Percentiles rank a stretch among this genome's conserved stretches.
These are phyloP conservation scores for Solanum pimpinellifolium DNA, from an alignment of 257 asterid species.

Conservation along the genomic window DNA sequence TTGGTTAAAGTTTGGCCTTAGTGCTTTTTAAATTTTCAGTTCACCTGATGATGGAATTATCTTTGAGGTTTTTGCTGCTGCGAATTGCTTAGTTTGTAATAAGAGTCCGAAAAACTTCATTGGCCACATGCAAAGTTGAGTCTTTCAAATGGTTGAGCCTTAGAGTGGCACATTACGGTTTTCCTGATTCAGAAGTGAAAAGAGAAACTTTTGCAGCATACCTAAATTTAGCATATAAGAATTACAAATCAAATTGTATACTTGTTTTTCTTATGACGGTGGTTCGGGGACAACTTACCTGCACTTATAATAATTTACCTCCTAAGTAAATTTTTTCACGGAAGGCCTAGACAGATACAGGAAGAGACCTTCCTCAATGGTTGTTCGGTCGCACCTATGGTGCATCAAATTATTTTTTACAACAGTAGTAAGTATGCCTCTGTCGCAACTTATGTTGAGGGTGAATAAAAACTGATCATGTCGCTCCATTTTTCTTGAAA, in stretches of 20 bases:
- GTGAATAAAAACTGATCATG: not conserved
- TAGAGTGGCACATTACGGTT: not conserved
- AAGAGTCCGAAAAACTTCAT: not conserved
- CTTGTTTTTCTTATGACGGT: not conserved
- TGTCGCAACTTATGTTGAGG: not conserved
- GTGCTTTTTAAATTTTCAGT: not conserved
- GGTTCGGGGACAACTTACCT: not conserved
- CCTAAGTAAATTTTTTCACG: not conserved
- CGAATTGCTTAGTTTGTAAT: not conserved
- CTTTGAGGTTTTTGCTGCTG: not conserved
- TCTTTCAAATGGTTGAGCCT: not conserved
- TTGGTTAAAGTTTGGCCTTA: constrained; percentile 11
- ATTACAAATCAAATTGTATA: not conserved
- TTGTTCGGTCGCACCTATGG: not conserved
- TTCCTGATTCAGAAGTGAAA: not conserved
- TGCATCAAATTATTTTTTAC: not conserved
- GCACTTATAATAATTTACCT: not conserved
- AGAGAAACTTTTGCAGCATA: not conserved
- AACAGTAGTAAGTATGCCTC: not conserved
- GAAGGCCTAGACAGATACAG: not conserved
- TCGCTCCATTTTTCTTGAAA: not conserved
- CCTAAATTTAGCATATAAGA: not conserved
- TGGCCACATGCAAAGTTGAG: not conserved
- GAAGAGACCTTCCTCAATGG: not conserved
- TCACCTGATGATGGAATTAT: not conserved